Conservation (phyloP, 176 grass and related monocot species). For the Triticum timopheevii region DNA sequence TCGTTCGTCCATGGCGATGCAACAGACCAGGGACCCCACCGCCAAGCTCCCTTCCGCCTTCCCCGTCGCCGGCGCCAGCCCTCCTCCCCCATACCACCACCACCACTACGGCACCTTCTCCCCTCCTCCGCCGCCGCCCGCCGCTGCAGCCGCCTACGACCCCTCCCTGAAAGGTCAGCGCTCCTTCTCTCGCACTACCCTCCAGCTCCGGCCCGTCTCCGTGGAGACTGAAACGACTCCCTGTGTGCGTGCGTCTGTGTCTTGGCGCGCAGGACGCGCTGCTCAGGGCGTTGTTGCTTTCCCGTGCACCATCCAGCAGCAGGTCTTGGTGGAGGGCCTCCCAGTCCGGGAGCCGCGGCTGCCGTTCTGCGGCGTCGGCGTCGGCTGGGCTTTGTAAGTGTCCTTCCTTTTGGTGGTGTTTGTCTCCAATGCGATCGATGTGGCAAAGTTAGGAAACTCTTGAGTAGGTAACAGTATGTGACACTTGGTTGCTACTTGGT, state of each 20-base stretch:
- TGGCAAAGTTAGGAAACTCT: background rate
- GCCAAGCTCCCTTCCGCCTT: background rate
- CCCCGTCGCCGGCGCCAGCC: background rate
- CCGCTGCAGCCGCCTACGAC: background rate
- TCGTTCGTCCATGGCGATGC: background rate
- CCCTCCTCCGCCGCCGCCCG: background rate
- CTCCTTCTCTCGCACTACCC: background rate
- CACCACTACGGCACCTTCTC: slow-evolving; percentile 44
- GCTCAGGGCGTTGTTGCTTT: slow-evolving; percentile 21
- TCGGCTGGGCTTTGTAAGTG: slow-evolving; percentile 67
- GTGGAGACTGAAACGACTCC: background rate
- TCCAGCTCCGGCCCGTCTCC: background rate
- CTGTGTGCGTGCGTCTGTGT: background rate
- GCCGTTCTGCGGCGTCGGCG: slow-evolving; percentile 56
- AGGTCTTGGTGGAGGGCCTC: slow-evolving; percentile 46
- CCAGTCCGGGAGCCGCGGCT: slow-evolving; percentile 40
- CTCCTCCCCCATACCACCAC: background rate
- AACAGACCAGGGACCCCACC: background rate
- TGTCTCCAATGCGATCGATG: background rate
- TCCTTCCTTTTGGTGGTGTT: background rate
- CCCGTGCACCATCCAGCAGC: slow-evolving; percentile 30
- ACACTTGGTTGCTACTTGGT: background rate
- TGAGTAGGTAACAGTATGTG: background rate
- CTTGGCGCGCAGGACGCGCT: background rate
- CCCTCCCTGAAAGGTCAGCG: slow-evolving; percentile 15